Conservation (phyloP, 352 stramenopile genomes). For the Pythium periplocum region DNA sequence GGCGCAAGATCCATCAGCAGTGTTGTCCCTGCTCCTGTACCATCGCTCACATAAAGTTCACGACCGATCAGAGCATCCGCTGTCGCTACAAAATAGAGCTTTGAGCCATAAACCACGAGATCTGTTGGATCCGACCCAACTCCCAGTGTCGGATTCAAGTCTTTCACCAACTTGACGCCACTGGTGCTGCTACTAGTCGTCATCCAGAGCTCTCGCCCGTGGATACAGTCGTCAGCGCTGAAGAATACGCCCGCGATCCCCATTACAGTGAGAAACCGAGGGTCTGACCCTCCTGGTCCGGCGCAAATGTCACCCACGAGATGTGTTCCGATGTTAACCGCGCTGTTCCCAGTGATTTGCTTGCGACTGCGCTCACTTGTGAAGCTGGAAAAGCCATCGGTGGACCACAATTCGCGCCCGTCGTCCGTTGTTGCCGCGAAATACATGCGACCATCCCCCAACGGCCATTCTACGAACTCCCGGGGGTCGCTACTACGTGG, state of each 20-base stretch:
- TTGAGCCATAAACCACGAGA: slow-evolving; percentile 28
- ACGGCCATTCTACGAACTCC: slow-evolving; percentile 35
- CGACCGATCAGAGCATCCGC: slow-evolving; percentile 15
- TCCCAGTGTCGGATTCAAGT: slow-evolving; percentile 29
- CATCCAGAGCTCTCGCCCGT: slow-evolving; percentile 67
- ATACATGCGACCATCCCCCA: slow-evolving; percentile 33
- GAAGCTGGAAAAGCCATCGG: slow-evolving; percentile 33
- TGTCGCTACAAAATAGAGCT: slow-evolving; percentile 36
- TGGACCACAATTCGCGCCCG: slow-evolving; percentile 69
- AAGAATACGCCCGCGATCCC: slow-evolving; percentile 49
- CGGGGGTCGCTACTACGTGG: slow-evolving; percentile 37
- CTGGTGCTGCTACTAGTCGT: slow-evolving; percentile 27
- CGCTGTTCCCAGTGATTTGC: background rate
- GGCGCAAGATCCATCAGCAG: slow-evolving; percentile 28
- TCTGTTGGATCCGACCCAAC: slow-evolving; percentile 34
- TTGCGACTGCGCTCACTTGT: slow-evolving; percentile 15
- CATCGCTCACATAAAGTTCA: slow-evolving; percentile 63
- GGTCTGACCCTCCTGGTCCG: slow-evolving; percentile 32
- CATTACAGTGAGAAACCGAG: slow-evolving; percentile 37
- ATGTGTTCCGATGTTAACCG: slow-evolving; percentile 22
- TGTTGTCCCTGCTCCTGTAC: slow-evolving; percentile 31
- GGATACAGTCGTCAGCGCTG: slow-evolving; percentile 49
- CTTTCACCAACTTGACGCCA: slow-evolving; percentile 43
- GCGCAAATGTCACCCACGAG: slow-evolving; percentile 50
- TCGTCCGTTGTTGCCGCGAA: slow-evolving; percentile 42